Evolutionary conservation across 441 rosid genomes (phyloP).

Genomic region (Croton laevigatus): DNA sequence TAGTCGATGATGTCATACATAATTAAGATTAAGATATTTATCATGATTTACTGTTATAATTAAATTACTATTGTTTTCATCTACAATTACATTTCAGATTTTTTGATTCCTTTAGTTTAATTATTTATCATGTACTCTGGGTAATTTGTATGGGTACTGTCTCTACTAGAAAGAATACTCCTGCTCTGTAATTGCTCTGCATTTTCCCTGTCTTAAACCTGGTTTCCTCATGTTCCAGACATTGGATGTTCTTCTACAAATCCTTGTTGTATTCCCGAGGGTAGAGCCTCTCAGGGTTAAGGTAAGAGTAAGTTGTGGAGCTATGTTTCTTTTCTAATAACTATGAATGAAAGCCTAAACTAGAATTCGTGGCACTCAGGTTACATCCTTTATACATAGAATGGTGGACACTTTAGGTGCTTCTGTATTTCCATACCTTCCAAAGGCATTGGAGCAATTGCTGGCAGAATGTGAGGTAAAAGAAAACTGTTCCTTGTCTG

Average conservation of each 20-base stretch:
- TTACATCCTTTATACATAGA: constrained; percentile 82
- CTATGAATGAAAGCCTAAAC: constrained; percentile 16
- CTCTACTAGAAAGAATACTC: not conserved
- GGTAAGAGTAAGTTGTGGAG: constrained; percentile 47
- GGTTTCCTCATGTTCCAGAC: constrained; percentile 45
- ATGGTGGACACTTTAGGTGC: constrained; percentile 92
- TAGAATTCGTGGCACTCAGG: constrained; percentile 43
- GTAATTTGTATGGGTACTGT: not conserved
- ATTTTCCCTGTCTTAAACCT: not conserved
- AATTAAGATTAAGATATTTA: no score
- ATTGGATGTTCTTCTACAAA: constrained; percentile 76
- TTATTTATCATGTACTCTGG: not conserved
- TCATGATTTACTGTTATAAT: no score
- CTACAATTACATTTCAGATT: no score
- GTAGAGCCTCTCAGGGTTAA: constrained; percentile 66
- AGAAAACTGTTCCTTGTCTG: not conserved
- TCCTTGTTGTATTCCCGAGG: constrained; percentile 78
- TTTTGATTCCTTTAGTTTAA: no score
- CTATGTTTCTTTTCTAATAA: constrained; percentile 17
- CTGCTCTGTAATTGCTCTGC: not conserved
- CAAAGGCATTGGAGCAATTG: constrained; percentile 81
- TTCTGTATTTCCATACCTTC: constrained; percentile 86
- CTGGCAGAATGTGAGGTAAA: constrained; percentile 89
- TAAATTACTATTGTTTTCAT: no score
- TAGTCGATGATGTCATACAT: not conserved